Percentiles rank a stretch among this genome's conserved stretches.
phyloP scores from a whole-genome alignment of 768 basidiomycete species.

The Podaxis sp. region DNA sequence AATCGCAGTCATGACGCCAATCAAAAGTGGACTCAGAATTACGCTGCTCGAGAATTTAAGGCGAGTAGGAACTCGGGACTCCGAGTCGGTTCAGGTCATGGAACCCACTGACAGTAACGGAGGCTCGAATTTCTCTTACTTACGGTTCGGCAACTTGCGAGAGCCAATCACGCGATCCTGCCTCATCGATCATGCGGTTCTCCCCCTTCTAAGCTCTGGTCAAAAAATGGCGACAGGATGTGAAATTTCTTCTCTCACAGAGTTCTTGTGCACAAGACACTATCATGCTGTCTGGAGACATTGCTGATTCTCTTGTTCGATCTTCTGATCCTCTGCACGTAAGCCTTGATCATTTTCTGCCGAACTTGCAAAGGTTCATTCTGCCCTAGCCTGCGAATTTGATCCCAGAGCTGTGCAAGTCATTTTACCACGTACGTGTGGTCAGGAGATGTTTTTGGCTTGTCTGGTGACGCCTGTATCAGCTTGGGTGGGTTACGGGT shows the following conservation, averaged over 20 bases:
- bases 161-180: slow-evolving; percentile 4
- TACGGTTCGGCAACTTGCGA: background rate
- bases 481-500: slow-evolving; percentile 90
- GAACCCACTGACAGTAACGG: background rate
- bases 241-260: background rate
- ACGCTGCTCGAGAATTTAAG: too few species aligned
- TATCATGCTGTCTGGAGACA: slow-evolving; percentile 22
- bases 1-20: too few species aligned
- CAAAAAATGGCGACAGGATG: background rate
- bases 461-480: slow-evolving; percentile 2
- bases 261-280: background rate
- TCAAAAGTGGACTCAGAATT: too few species aligned
- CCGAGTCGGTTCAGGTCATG: too few species aligned
- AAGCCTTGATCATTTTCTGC: slow-evolving; percentile 19
- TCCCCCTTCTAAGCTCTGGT: background rate
- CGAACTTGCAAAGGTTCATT: slow-evolving; percentile 2
- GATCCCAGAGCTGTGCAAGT: slow-evolving; percentile 80
- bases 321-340: slow-evolving; percentile 67
- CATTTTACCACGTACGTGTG: slow-evolving; percentile 62
- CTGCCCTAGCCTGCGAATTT: slow-evolving; percentile 78
- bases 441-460: background rate
- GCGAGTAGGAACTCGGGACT: too few species aligned
- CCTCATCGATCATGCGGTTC: slow-evolving; percentile 6
- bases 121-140: background rate
- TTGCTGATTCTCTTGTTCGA: slow-evolving; percentile 50